Base-by-base conservation (phyloP, 2,329 filamentous ascomycete species). In the Verruconis gallopava region DNA sequence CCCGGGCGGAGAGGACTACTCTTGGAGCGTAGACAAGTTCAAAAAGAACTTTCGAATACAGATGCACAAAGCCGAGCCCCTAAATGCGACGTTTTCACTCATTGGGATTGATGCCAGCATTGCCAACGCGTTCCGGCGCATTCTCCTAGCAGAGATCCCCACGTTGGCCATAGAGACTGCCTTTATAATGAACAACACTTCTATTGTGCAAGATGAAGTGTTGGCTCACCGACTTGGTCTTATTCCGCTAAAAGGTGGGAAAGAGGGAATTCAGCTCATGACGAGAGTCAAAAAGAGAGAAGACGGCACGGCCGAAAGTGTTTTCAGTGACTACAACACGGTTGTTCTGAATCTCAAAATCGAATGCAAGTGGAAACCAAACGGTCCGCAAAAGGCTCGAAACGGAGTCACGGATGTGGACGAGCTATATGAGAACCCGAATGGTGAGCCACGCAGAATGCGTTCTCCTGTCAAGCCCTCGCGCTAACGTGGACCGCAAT, bases 161-260 rank as follows among this genome's bases (percentile, higher is more conserved):
- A 91, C 86, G 2, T 73, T 98, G 36, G 91, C 93, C 51, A 88
- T 98, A 55, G 91, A 98, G 69, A 80, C 78, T 48, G 85, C 93
- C 58, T 98, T 82, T 65, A 79, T 96, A 49, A 75, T 85, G 59
- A 93, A 95, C 69, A 98, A 98, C 69, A 96, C 89, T 39, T 94
- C 85, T 4, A 86, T 98, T 25, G 91, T 98, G 55, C 89, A 96
- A 61, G 91, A 98, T 58, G 91, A 98, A 67, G 89, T 98, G 3
- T 78, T 98, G 40, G 81, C 88, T 13, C 84, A 91, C 60, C 75
- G 91, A 35, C 71, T 98, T 21, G 91, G 91, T 45, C 75, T 98
- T 36, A 81, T 98, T 42, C 91, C 93, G 14, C 79, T 98, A 51
- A 81, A 79, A 49, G 91, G 85, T 50, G 75, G 77, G 47, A 75